Conservation (phyloP, 345 rosid genomes). For the Salix koriyanagi region DNA sequence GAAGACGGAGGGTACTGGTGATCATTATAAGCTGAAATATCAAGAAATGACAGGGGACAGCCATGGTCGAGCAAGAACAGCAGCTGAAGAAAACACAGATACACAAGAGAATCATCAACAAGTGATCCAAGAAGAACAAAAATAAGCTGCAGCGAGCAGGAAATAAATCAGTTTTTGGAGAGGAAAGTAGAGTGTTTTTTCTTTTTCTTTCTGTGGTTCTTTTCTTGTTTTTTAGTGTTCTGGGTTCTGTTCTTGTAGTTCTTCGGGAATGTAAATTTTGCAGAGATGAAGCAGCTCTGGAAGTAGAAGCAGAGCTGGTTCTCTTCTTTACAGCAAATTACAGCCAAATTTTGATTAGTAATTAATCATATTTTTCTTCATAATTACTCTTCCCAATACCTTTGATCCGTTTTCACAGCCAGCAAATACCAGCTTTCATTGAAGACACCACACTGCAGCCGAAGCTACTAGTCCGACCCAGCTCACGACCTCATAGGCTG, state of each 20-base stretch:
- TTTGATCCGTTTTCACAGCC: background rate
- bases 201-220: background rate
- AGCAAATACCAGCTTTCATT: background rate
- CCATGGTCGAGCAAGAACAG: constrained; percentile 1
- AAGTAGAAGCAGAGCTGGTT: background rate
- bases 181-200: background rate
- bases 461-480: background rate
- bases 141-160: background rate
- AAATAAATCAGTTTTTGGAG: background rate
- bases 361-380: background rate
- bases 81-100: constrained; percentile 13
- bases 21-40: constrained; percentile 34
- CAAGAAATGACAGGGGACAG: constrained; percentile 9
- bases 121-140: background rate
- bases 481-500: too few relatives aligned
- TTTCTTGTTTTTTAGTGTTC: background rate
- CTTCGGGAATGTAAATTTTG: constrained; percentile 43
- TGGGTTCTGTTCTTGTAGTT: constrained; percentile 12
- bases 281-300: constrained; percentile 24
- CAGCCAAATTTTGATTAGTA: background rate
- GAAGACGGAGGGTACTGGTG: constrained; percentile 26
- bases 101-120: background rate
- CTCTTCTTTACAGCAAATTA: constrained; percentile 2
- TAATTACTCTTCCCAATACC: background rate
- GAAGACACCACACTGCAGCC: background rate